Conservation (phyloP, 83 land plant genomes). For the Thuja plicata region DNA sequence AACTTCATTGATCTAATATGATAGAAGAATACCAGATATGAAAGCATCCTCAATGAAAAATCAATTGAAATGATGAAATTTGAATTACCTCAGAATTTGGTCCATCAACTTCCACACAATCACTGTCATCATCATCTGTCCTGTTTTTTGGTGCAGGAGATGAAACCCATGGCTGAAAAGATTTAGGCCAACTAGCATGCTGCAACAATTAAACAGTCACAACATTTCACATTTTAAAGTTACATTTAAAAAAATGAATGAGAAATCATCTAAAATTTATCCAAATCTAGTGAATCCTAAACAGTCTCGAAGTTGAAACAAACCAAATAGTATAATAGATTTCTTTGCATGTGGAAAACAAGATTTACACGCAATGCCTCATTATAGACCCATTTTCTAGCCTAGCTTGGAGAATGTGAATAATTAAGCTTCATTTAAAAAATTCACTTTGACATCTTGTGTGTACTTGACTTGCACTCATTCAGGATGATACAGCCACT, state of each 20-base stretch:
- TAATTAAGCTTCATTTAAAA: background rate
- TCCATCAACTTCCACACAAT: conserved; percentile 19
- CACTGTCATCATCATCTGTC: conserved; percentile 3
- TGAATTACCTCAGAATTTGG: conserved; percentile 17
- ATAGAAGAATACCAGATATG: background rate
- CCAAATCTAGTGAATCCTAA: background rate
- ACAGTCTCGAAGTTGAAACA: background rate
- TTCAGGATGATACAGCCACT: background rate
- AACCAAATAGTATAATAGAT: background rate
- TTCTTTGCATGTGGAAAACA: background rate
- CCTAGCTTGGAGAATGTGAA: background rate
- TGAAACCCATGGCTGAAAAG: conserved; percentile 24
- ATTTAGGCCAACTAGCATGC: conserved; percentile 20
- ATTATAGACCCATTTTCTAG: background rate
- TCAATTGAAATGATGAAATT: background rate
- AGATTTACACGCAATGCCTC: background rate
- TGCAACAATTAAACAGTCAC: background rate
- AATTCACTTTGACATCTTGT: background rate
- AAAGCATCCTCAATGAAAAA: background rate
- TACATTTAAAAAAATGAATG: background rate
- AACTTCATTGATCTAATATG: background rate
- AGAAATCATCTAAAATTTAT: background rate
- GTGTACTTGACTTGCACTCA: background rate
- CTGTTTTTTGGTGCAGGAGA: background rate
- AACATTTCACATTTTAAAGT: background rate